Evolutionary conservation across 208 protist genomes (phyloP), one percentile per base, ranked within the genome.

Genomic region (Acanthamoeba royreba): DNA sequence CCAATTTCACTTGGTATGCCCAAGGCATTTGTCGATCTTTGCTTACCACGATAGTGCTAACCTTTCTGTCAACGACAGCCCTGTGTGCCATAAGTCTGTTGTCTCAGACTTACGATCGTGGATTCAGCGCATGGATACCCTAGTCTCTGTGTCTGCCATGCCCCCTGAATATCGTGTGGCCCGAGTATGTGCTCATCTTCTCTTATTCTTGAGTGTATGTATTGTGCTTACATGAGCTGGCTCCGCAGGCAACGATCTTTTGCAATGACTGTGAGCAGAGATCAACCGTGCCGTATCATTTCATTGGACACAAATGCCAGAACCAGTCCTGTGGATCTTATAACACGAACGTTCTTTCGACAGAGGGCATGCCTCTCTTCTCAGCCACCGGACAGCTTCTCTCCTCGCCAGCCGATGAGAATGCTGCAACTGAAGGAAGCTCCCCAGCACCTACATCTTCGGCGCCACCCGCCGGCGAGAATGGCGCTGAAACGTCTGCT

Each of bases 241-340:
- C n/a, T n/a, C 53, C 9, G 13, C 69, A 61, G 81, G 81, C 53
- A 31, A 86, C 85, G 25, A 66, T 95, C 28, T 91, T 85, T 46
- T 95, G 94, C 92, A 95, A 95, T 42, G 94, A 95, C 92, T 95
- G 94, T 81, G 69, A 94, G 69, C 74, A 88, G 61, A 22, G 58
- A 35, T 87, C 72, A 9, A 90, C 79, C 1, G 53, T 93, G 43
- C 72, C 79, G 22, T 94, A 94, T 81, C 94, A 95, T 61, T 95
- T 93, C 66, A 74, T 92, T 33, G 89, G 91, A 5, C 94, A 95
- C 92, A 94, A 94, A 38, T 95, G 94, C 94, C 40, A 40, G 25
- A 53, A 74, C 63, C 46, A 81, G 63, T 28, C 13, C 15, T 95
- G 94, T 55, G 66, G 53, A 9, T 95, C 94, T 42, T 95, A 94